Evolutionary conservation across 768 basidiomycete genomes (phyloP).

Genomic region (Strobilomyces echinocephalus): DNA sequence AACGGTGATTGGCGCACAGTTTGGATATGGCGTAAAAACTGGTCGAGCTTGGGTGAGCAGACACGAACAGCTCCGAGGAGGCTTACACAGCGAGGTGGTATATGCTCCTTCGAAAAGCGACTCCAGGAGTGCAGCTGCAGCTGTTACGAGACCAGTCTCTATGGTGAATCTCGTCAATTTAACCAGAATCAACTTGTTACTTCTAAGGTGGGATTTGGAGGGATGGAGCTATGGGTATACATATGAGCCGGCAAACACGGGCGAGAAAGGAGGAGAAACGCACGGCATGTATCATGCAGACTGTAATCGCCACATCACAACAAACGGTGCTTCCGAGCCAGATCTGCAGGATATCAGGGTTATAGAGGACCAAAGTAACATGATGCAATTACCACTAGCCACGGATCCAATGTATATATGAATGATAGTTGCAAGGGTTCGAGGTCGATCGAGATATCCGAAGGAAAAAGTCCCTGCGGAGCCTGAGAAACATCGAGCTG

Average conservation of each 20-base stretch:
- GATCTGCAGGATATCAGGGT: too few species aligned
- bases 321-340: too few species aligned
- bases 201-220: slow-evolving; percentile 3
- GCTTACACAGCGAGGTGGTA: slow-evolving; percentile 21
- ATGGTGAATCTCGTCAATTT: slow-evolving; percentile 20
- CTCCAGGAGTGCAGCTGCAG: slow-evolving; percentile 8
- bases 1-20: slow-evolving; percentile 1
- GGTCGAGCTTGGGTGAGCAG: background rate
- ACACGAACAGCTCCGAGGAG: background rate
- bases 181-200: background rate
- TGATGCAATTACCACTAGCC: too few species aligned
- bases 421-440: too few species aligned
- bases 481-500: too few species aligned
- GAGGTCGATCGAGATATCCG: too few species aligned
- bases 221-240: slow-evolving; percentile 10
- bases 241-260: background rate
- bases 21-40: slow-evolving; percentile 16
- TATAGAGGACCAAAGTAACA: too few species aligned
- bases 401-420: too few species aligned
- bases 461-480: too few species aligned
- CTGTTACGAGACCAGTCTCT: slow-evolving; percentile 23
- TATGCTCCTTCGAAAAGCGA: background rate
- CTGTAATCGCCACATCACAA: too few species aligned
- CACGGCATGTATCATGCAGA: too few species aligned
- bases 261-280: too few species aligned